Evolutionary conservation across 2,329 filamentous ascomycete species (phyloP).

Genomic region (Microdochium nivale): DNA sequence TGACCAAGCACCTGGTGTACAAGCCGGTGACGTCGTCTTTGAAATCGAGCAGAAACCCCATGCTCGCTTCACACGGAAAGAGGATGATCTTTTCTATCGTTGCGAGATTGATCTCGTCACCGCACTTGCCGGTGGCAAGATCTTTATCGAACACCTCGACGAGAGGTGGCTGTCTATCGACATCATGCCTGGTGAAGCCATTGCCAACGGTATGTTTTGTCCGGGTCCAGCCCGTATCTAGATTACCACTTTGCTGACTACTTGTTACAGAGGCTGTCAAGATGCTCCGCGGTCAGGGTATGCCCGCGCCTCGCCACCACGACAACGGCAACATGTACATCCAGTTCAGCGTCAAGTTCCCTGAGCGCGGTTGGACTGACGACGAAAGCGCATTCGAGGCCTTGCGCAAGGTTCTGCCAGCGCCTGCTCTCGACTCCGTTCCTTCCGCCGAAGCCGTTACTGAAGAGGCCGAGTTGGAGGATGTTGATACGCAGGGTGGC

Average conservation of each 20-base stretch:
- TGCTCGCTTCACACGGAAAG: constrained; percentile 85
- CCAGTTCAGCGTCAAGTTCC: constrained; percentile 97
- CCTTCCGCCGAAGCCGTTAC: constrained; percentile 83
- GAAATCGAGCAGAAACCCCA: constrained; percentile 99
- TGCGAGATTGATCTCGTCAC: constrained; percentile 94
- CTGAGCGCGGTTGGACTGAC: constrained; percentile 63
- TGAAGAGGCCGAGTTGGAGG: constrained; percentile 80
- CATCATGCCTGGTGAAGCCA: constrained; percentile 89
- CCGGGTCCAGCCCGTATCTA: background rate
- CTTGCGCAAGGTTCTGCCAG: constrained; percentile 78
- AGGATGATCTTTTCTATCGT: constrained; percentile 92
- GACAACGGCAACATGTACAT: constrained; percentile 95
- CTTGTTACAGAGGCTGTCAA: constrained; percentile 66
- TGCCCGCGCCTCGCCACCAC: constrained; percentile 94
- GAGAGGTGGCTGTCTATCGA: constrained; percentile 94
- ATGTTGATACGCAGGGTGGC: constrained; percentile 68
- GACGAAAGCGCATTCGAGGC: constrained; percentile 64
- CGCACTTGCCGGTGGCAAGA: constrained; percentile 80
- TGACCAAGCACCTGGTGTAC: constrained; percentile 87
- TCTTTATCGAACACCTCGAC: constrained; percentile 93
- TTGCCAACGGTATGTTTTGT: constrained; percentile 67
- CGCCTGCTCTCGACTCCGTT: constrained; percentile 50
- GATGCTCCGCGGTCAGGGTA: constrained; percentile 91
- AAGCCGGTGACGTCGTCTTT: constrained; percentile 94
- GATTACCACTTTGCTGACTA: constrained; percentile 10